Conservation (phyloP, 192 early-diverging fungal species). For the Chytriomyces sp. region DNA sequence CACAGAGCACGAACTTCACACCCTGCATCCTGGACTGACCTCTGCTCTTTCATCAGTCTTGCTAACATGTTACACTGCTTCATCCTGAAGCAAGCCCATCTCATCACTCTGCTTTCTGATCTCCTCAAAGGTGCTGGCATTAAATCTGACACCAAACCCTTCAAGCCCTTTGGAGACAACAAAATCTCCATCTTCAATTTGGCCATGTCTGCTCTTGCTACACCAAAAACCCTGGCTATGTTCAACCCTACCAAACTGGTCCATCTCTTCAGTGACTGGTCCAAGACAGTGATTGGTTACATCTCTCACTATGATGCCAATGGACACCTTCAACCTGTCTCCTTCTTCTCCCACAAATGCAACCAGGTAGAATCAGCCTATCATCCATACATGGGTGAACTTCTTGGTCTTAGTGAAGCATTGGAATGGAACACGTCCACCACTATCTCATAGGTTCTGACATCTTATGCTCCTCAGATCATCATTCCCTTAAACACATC, state of each 20-base stretch:
- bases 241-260: neutral
- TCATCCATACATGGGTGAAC: too few species aligned
- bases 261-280: neutral
- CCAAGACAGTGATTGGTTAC: neutral
- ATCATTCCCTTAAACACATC: too few species aligned
- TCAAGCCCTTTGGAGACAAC: neutral
- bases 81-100: conserved; percentile 28
- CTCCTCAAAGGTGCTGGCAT: neutral
- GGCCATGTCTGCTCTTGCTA: neutral
- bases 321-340: too few species aligned
- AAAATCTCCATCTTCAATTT: too few species aligned
- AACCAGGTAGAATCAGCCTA: too few species aligned
- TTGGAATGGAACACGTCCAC: too few species aligned
- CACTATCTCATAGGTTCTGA: too few species aligned
- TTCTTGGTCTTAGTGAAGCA: too few species aligned
- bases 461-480: too few species aligned
- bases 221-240: neutral
- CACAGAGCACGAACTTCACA: neutral
- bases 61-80: neutral
- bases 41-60: neutral
- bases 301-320: too few species aligned
- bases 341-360: too few species aligned
- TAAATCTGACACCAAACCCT: too few species aligned
- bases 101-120: neutral
- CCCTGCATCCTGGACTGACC: neutral